Evolutionary conservation across 805 yeast species (phyloP).

Genomic region (Alloascoidea hylecoeti): DNA sequence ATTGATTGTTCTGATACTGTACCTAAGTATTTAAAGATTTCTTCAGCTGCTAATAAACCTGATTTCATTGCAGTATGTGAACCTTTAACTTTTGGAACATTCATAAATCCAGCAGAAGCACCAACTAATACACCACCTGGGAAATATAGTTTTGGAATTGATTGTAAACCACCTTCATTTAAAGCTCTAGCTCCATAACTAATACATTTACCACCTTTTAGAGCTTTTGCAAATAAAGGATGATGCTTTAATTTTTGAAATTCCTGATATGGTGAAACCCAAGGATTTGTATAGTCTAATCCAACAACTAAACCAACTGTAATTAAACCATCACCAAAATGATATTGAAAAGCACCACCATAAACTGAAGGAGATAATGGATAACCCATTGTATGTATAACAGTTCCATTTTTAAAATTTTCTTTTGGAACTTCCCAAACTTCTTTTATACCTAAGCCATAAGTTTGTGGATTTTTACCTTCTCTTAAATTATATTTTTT

Average conservation of each 20-base stretch:
- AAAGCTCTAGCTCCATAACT: constrained; percentile 93
- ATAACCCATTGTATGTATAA: constrained; percentile 80
- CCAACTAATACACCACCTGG: constrained; percentile 97
- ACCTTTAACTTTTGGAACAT: constrained; percentile 95
- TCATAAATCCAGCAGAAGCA: constrained; percentile 92
- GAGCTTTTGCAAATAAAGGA: constrained; percentile 60
- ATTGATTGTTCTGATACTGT: constrained; percentile 18
- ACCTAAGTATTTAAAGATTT: constrained; percentile 41
- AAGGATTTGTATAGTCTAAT: constrained; percentile 88
- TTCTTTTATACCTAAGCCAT: constrained; percentile 92
- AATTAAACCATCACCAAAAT: constrained; percentile 87
- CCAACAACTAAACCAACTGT: constrained; percentile 93
- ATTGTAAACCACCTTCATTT: constrained; percentile 94
- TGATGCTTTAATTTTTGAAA: constrained; percentile 91
- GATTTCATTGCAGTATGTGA: constrained; percentile 96
- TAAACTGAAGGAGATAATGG: constrained; percentile 66
- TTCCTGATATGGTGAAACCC: constrained; percentile 90
- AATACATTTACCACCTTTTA: constrained; percentile 84
- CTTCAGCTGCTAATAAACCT: constrained; percentile 91
- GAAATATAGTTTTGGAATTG: constrained; percentile 79
- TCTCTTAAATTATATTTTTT: constrained; percentile 53
- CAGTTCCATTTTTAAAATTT: constrained; percentile 67
- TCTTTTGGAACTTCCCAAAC: constrained; percentile 90
- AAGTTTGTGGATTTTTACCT: constrained; percentile 64
- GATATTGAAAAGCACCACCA: constrained; percentile 97